Percentiles rank a stretch among this genome's conserved stretches.
phyloP scores from a whole-genome alignment of 2,329 filamentous ascomycete genomes.

The Ceratocystis huliohia region DNA sequence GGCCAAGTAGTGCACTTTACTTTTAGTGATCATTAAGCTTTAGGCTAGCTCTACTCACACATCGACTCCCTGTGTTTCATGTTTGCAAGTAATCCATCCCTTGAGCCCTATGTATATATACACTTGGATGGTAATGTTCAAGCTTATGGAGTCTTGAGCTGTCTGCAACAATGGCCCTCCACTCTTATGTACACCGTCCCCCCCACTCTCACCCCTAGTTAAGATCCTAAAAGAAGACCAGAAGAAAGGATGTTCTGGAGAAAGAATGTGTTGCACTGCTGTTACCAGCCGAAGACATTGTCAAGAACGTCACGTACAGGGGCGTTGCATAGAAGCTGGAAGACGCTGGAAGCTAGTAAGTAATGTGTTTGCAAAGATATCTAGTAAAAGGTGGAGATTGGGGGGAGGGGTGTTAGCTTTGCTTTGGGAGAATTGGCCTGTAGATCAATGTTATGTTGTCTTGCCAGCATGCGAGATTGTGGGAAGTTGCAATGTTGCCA shows the following conservation, averaged over 20 bases:
- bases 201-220: background rate
- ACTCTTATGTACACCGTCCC: background rate
- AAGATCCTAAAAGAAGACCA: background rate
- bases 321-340: background rate
- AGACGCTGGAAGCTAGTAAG: background rate
- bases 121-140: background rate
- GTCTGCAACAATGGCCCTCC: background rate
- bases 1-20: background rate
- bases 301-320: background rate
- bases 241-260: constrained; percentile 5
- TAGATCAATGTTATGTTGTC: background rate
- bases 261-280: background rate
- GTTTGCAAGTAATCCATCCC: background rate
- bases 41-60: background rate
- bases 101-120: constrained; percentile 5
- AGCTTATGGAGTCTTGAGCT: background rate
- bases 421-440: background rate
- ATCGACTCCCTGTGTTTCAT: background rate
- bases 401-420: background rate
- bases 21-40: background rate
- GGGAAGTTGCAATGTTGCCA: no score
- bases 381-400: background rate
- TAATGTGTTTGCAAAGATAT: background rate
- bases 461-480: background rate
- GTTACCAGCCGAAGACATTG: background rate